These are phyloP conservation scores for Xanthoconium separans DNA, from an alignment of 1,284 basidiomycete species.

Conservation along the genomic window DNA sequence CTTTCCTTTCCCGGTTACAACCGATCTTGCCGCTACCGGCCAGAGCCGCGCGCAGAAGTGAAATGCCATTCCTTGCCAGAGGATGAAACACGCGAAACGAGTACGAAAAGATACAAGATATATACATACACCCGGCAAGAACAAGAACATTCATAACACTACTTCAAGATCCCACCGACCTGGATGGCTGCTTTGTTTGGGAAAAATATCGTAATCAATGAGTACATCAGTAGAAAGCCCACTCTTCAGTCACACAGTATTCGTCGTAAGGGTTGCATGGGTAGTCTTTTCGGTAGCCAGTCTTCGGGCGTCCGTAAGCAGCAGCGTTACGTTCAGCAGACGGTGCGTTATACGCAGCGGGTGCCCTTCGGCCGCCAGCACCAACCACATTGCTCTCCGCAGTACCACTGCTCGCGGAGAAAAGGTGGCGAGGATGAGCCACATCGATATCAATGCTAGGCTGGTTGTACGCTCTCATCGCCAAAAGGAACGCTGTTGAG, in stretches of 20 bases:
- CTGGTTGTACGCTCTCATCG: conserved; percentile 42
- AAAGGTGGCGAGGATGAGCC: conserved; percentile 31
- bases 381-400: conserved; percentile 36
- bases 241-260: conserved; percentile 74
- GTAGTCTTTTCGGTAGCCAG: conserved; percentile 40
- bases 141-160: not conserved
- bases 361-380: conserved; percentile 29
- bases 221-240: conserved; percentile 51
- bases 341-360: conserved; percentile 16
- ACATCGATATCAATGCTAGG: conserved; percentile 29
- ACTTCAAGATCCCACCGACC: conserved; percentile 9
- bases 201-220: not conserved
- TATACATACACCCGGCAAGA: conserved; percentile 10
- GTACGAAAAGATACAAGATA: conserved; percentile 23
- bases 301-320: conserved; percentile 35
- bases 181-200: conserved; percentile 2
- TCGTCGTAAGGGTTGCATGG: conserved; percentile 58
- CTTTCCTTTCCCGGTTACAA: conserved; percentile 19
- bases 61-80: conserved; percentile 15
- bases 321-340: conserved; percentile 31
- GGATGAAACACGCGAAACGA: conserved; percentile 1
- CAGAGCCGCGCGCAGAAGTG: not conserved
- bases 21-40: conserved; percentile 3
- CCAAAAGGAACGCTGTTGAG: conserved; percentile 42
- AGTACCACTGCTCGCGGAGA: conserved; percentile 35